Conservation (phyloP, 192 early-diverging fungal genomes). For the Gigaspora rosea region DNA sequence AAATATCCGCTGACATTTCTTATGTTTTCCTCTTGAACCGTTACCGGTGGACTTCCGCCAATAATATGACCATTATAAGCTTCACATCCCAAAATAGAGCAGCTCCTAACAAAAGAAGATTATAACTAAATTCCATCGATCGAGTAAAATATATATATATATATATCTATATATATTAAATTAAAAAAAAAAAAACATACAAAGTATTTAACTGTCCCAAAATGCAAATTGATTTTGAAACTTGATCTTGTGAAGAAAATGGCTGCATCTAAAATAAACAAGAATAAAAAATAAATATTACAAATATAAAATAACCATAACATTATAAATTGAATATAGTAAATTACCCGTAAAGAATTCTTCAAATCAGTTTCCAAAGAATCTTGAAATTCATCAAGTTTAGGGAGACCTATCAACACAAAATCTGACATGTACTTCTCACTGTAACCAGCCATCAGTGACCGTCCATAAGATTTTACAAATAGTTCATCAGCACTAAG, state of each 20-base stretch:
- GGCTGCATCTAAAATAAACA: constrained; percentile 27
- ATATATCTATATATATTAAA: background rate
- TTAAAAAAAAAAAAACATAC: background rate
- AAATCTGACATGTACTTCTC: constrained; percentile 58
- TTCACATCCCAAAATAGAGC: constrained; percentile 28
- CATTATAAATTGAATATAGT: constrained; percentile 48
- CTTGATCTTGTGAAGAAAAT: constrained; percentile 20
- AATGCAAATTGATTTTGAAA: background rate
- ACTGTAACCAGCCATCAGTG: constrained; percentile 57
- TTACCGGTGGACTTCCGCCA: background rate
- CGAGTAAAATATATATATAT: background rate
- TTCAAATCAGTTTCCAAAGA: constrained; percentile 47
- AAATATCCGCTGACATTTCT: constrained; percentile 18
- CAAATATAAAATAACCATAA: constrained; percentile 39
- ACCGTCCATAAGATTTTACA: constrained; percentile 60
- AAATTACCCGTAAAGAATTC: constrained; percentile 41
- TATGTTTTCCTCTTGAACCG: constrained; percentile 14
- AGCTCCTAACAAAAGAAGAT: background rate
- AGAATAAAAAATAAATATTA: constrained; percentile 26
- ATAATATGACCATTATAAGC: constrained; percentile 20
- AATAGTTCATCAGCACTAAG: constrained; percentile 48
- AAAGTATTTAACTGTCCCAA: constrained; percentile 29
- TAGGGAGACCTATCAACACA: constrained; percentile 58
- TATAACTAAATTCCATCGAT: background rate
- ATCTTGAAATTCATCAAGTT: constrained; percentile 45